Base-by-base conservation (phyloP, 2,329 filamentous ascomycete species). In the Paecilomyces niveus region DNA sequence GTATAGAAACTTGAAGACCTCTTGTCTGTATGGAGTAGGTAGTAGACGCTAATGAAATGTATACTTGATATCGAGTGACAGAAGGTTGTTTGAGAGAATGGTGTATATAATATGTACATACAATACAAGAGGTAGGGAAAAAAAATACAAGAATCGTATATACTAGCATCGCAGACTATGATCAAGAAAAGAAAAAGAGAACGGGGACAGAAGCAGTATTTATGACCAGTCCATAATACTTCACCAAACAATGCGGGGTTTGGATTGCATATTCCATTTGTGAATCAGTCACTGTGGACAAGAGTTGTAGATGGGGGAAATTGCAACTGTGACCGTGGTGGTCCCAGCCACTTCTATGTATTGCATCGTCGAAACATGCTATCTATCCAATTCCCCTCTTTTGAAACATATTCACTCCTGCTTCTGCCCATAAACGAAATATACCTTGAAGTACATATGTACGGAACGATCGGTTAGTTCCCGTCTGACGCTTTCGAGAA, bases 401-500 rank as follows among this genome's bases (percentile, higher is more conserved):
- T 29, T 2, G 26, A 29, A 29, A 29, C 26, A 29, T 29, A 29
- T 29, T 29, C 26, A 29, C 35, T 45, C 18, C 13, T 4, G 50
- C 9, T 53, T 53, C 50, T 22, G 13, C 50, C 50, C 50, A 53
- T 53, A 53, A 6, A 53, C 50, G 22, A 53, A 53, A 53, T 53
- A 53, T 22, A 53, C 50, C 18, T 21, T 21, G 11, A 53, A 15
- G n/a, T 53, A 53, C 50, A 26, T n/a, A 53, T 53, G 50, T 22
- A 29, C 5, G 26, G 26, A 53, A 7, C 50, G 50, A 24, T 26
- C 50, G 51, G 50, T 59, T 54, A 63, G 54, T 45, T 63, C 61
- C 26, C 56, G 54, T 32, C 59, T 50, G 53, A 61, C 57, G n/a
- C 53, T 35, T 26, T 57, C 59, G 31, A 57, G 57, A 54, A 61